These are phyloP conservation scores for Cyberlindnera amylophila DNA, from an alignment of 805 yeast species.

Conservation along the genomic window DNA sequence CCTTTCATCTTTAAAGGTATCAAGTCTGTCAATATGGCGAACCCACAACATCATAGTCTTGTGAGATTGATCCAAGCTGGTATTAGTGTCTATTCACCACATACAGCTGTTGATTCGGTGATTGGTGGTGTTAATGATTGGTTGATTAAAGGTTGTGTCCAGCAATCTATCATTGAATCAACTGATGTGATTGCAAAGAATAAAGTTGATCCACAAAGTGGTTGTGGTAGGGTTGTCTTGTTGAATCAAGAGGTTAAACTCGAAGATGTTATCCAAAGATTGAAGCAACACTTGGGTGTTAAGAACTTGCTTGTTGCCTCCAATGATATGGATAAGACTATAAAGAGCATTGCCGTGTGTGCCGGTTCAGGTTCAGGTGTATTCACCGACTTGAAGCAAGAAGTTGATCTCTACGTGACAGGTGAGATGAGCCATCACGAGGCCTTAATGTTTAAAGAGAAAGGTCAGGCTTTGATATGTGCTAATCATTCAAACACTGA, in stretches of 20 bases:
- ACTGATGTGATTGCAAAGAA: slow-evolving; percentile 42
- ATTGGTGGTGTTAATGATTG: slow-evolving; percentile 93
- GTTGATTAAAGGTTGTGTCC: slow-evolving; percentile 60
- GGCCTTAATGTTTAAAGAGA: slow-evolving; percentile 64
- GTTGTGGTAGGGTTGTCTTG: slow-evolving; percentile 74
- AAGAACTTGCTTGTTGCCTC: slow-evolving; percentile 61
- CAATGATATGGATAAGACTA: slow-evolving; percentile 26
- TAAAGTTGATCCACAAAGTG: slow-evolving; percentile 45
- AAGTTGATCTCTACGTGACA: slow-evolving; percentile 67
- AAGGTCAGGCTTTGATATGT: slow-evolving; percentile 65
- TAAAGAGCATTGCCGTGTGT: slow-evolving; percentile 73
- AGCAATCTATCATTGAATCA: slow-evolving; percentile 24
- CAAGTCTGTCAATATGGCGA: slow-evolving; percentile 56
- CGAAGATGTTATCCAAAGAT: slow-evolving; percentile 40
- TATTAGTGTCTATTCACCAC: slow-evolving; percentile 92
- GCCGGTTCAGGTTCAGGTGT: slow-evolving; percentile 98
- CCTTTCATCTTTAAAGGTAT: slow-evolving; percentile 92
- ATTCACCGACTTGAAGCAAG: slow-evolving; percentile 51
- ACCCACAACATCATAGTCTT: slow-evolving; percentile 81
- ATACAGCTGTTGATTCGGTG: slow-evolving; percentile 94
- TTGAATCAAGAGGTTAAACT: slow-evolving; percentile 44
- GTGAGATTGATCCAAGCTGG: slow-evolving; percentile 68
- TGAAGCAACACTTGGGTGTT: slow-evolving; percentile 53
- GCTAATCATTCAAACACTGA: slow-evolving; percentile 94
- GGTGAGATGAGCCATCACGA: slow-evolving; percentile 97